Conservation (phyloP, 257 asterid species). For the Scutellaria galericulata region DNA sequence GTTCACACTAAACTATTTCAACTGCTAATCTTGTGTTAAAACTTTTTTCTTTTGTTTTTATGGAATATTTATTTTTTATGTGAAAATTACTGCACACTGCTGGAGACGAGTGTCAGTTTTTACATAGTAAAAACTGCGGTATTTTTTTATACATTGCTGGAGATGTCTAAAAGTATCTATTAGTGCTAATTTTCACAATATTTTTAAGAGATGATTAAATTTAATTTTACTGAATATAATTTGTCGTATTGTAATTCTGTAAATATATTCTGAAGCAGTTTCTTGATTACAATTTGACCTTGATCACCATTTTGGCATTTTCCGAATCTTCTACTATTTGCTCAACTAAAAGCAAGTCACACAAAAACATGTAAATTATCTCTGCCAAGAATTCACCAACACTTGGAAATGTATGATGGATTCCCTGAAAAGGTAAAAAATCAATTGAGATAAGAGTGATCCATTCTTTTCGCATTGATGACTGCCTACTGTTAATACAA, state of each 20-base stretch:
- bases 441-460: conserved; percentile 13
- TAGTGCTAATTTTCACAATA: too few species aligned
- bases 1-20: too few species aligned
- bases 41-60: too few species aligned
- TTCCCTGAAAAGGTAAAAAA: conserved; percentile 18
- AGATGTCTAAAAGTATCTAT: too few species aligned
- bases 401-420: background rate
- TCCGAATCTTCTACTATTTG: background rate
- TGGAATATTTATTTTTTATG: too few species aligned
- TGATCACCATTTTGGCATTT: background rate
- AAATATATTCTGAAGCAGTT: background rate
- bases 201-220: too few species aligned
- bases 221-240: background rate
- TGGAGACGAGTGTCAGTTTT: too few species aligned
- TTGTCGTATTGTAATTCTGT: background rate
- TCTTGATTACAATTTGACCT: background rate
- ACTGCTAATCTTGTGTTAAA: too few species aligned
- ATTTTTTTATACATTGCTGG: too few species aligned
- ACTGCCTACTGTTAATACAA: conserved; percentile 11
- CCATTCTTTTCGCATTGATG: conserved; percentile 20
- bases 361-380: background rate
- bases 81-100: too few species aligned
- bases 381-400: background rate
- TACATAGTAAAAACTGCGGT: too few species aligned
- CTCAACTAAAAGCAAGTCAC: background rate